Base-by-base conservation (phyloP, 1,284 basidiomycete genomes). In the Trichosporon sp. region DNA sequence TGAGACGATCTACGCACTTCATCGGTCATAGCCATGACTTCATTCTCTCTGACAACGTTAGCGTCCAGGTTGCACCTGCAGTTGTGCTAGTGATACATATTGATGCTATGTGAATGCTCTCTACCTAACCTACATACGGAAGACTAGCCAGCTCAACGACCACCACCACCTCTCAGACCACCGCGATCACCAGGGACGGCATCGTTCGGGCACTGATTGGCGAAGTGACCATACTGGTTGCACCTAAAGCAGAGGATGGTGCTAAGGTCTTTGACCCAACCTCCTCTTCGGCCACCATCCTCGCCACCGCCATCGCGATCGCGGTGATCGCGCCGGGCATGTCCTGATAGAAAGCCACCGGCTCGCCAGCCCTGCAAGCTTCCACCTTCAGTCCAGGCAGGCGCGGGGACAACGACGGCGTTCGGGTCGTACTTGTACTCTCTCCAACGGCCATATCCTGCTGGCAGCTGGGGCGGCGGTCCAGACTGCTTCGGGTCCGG, bases 141-240 rank as follows among this genome's bases (percentile, higher is more conserved):
- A 29, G 40, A 23, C 25, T 29, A 14, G 11, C 8, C 25, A 54
- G 8, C 16, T 29, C 19, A 54, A 29, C 49, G 49, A 16, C 49
- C 49, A 16, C 49, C 49, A 16, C 49, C 25, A 27, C 49, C 49
- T 5, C 49, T 29, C 57, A 78, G 63, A 1, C 79, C 79, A 19
- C 79, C 79, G 60, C 79, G 69, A 65, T 80, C 79, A 1, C 79
- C 79, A 2, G 79, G 78, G 7, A 77, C 73, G 25, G 76, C 76
- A 49, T 71, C 65, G 80, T 93, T 91, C 63, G 89, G 85, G 80
- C 93, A 95, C 70, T 90, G 87, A 76, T 95, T 95, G n/a, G 93
- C 93, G 75, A 95, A 95, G 77, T 96, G 93, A 1, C 93, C 93
- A 73, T 89, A 88, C 80, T 92, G 89, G 58, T 71, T 70, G 23